phyloP scores from a whole-genome alignment of 2,329 filamentous ascomycete species.

The Aspergillus novofumigatus region DNA sequence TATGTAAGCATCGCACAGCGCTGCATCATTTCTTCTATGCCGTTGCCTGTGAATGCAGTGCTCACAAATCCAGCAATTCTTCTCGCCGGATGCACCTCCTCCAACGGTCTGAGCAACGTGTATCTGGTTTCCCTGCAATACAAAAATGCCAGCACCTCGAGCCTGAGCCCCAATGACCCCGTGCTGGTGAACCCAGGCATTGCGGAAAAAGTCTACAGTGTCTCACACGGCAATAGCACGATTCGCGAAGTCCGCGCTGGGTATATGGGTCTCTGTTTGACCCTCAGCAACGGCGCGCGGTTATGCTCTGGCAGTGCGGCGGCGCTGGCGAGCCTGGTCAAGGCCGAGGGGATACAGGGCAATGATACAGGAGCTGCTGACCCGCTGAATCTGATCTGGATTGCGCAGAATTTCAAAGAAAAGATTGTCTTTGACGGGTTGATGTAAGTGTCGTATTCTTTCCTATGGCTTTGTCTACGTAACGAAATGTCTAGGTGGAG shows the following conservation, averaged over 20 bases:
- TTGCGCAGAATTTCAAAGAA: slow-evolving; percentile 13
- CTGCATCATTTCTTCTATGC: too few relatives aligned
- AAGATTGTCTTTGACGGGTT: slow-evolving; percentile 14
- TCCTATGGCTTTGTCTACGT: background rate
- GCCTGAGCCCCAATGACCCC: background rate
- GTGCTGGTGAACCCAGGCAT: slow-evolving; percentile 7
- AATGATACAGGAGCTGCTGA: background rate
- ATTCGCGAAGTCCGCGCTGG: slow-evolving; percentile 9
- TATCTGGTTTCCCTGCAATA: slow-evolving; percentile 12
- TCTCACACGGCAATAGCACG: slow-evolving; percentile 3
- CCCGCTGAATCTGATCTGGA: slow-evolving; percentile 14
- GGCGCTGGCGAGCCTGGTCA: slow-evolving; percentile 4
- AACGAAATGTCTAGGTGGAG: too few relatives aligned
- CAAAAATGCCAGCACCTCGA: background rate
- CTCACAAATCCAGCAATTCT: slow-evolving; percentile 2
- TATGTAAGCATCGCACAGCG: slow-evolving; percentile 1
- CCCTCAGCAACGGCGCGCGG: background rate
- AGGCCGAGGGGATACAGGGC: background rate
- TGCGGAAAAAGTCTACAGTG: slow-evolving; percentile 6
- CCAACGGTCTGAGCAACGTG: slow-evolving; percentile 6
- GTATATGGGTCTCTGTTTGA: slow-evolving; percentile 13
- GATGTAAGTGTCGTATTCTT: slow-evolving; percentile 5
- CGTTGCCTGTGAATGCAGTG: too few relatives aligned
- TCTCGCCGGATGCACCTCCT: slow-evolving; percentile 10
- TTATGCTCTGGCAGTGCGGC: slow-evolving; percentile 6